Conservation (phyloP, 129 eudicot species). For the Silybum marianum region DNA sequence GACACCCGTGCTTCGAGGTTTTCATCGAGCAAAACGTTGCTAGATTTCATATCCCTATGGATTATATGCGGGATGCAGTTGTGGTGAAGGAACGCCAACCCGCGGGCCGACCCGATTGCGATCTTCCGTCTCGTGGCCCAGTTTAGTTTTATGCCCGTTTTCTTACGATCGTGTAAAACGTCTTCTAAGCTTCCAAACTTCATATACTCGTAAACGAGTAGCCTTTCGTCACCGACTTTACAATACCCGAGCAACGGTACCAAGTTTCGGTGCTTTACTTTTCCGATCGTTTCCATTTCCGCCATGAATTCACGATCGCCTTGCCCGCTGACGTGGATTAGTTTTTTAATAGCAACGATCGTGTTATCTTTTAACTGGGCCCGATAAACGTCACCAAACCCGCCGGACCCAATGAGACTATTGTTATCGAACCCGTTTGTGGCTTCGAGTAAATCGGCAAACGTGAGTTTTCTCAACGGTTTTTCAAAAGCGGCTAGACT, state of each 20-base stretch:
- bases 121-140: slow-evolving; percentile 85
- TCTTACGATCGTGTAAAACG: slow-evolving; percentile 68
- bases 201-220: slow-evolving; percentile 95
- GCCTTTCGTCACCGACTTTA: slow-evolving; percentile 90
- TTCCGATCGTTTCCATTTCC: slow-evolving; percentile 98
- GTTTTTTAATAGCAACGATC: slow-evolving; percentile 88
- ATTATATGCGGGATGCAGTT: slow-evolving; percentile 92
- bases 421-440: slow-evolving; percentile 86
- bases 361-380: slow-evolving; percentile 86
- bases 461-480: slow-evolving; percentile 86
- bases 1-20: slow-evolving; percentile 86
- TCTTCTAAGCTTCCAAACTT: slow-evolving; percentile 91
- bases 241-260: slow-evolving; percentile 92
- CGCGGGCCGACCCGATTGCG: slow-evolving; percentile 92
- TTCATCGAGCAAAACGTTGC: slow-evolving; percentile 85
- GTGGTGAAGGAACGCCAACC: slow-evolving; percentile 90
- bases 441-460: slow-evolving; percentile 92
- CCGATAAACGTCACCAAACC: slow-evolving; percentile 93
- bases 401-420: slow-evolving; percentile 80
- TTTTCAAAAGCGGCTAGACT: slow-evolving; percentile 80
- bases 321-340: slow-evolving; percentile 92
- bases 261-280: slow-evolving; percentile 87
- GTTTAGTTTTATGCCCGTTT: slow-evolving; percentile 59
- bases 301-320: slow-evolving; percentile 97
- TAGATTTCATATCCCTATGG: slow-evolving; percentile 96